Evolutionary conservation across 164 flowering plant species (phyloP).

Genomic region (Aristolochia californica): DNA sequence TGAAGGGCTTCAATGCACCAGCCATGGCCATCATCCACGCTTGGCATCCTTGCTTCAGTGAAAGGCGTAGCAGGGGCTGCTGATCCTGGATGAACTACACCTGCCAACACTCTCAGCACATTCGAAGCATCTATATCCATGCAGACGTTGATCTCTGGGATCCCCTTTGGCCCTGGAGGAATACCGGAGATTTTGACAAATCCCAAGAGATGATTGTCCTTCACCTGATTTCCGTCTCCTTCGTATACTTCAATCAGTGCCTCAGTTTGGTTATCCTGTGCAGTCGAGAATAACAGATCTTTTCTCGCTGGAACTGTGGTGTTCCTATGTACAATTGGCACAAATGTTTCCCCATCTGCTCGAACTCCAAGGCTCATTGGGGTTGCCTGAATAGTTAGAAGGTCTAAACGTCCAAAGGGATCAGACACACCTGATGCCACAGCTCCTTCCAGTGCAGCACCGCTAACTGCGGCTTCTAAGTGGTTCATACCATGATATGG

Average conservation of each 20-base stretch:
- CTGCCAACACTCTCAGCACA: constrained; percentile 61
- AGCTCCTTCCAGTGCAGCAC: constrained; percentile 93
- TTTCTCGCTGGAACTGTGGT: constrained; percentile 65
- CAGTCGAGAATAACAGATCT: constrained; percentile 66
- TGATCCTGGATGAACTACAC: constrained; percentile 41
- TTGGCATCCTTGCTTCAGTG: constrained; percentile 84
- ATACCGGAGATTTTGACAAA: constrained; percentile 70
- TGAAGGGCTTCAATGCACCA: constrained; percentile 79
- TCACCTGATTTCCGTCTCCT: constrained; percentile 52
- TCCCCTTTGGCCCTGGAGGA: constrained; percentile 70
- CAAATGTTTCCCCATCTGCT: constrained; percentile 46
- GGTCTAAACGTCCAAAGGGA: constrained; percentile 66
- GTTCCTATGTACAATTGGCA: constrained; percentile 55
- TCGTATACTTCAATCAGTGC: constrained; percentile 68
- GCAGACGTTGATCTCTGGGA: constrained; percentile 68
- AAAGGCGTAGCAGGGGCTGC: constrained; percentile 36
- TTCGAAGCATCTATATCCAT: constrained; percentile 85
- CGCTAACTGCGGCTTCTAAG: constrained; percentile 75
- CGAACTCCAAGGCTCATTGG: constrained; percentile 62
- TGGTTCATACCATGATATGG: constrained; percentile 51
- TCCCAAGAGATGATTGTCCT: constrained; percentile 67
- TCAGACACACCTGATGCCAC: constrained; percentile 77
- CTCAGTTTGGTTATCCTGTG: constrained; percentile 65
- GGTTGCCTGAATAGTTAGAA: constrained; percentile 74
- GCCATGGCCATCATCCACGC: constrained; percentile 92